Base-by-base conservation (phyloP, 306 rosid genomes). In the Cucurbita moschata region DNA sequence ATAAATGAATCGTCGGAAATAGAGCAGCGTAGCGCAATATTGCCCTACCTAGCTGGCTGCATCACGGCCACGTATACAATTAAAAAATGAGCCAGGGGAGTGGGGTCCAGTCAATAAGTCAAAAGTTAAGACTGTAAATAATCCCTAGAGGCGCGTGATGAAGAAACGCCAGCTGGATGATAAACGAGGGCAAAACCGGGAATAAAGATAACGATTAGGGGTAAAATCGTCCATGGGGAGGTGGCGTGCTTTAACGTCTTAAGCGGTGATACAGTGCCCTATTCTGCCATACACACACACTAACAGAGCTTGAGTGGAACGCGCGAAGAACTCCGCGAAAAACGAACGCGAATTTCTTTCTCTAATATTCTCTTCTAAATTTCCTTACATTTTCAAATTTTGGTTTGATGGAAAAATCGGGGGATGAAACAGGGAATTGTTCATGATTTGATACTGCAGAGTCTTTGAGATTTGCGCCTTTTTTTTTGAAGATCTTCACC, bases 401-500 rank as follows among this genome's bases (percentile, higher is more conserved):
- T 13, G 62, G 1, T 14, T 42, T 6, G 23, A 4, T 12, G 85
- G 79, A 68, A 61, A 14, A 4, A 4, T 50, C 14, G 5, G 54
- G 2, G 54, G 2, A 50, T 50, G 54, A 50, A 50, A 4, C 8
- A 12, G 37, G 62, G 26, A 71, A 69, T 15, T 61, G 0, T 15
- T 82, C 69, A 75, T 49, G 44, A 60, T 66, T 43, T 50, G 39
- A 23, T 50, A 2, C 15, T 10, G 12, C 37, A 56, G 49, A 59
- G 16, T 52, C 84, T 61, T 90, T 83, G 90, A 90, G 89, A 90
- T 89, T 89, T 79, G 91, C 86, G 90, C 86, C 84, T 15, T 15
- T 3, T 54, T 54, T 57, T 15, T 16, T 42, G 76, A 50, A 49
- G 78, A 86, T 86, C 87, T 81, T 80, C 82, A 73, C 87, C 80